Evolutionary conservation across 768 basidiomycete genomes (phyloP).

Genomic region (Mycena olivaceomarginata): DNA sequence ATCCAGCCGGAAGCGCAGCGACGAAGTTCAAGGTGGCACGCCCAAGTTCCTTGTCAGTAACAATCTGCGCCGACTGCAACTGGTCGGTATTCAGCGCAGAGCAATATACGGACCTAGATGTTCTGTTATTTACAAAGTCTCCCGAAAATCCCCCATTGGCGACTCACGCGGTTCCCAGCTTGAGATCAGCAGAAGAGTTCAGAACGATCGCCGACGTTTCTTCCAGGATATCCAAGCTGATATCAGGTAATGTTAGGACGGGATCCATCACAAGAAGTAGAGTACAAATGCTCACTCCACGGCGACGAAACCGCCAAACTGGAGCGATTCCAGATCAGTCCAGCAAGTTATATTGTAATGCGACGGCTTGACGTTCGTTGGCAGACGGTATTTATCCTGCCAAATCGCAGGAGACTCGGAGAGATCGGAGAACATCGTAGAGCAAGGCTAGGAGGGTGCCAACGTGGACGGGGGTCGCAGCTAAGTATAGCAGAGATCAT

Average conservation of each 20-base stretch:
- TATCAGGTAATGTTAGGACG: background rate
- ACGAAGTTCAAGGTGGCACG: constrained; percentile 78
- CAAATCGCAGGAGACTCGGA: background rate
- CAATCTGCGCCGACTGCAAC: constrained; percentile 61
- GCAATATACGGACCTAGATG: constrained; percentile 61
- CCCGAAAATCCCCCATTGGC: background rate
- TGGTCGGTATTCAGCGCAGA: constrained; percentile 71
- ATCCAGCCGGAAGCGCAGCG: constrained; percentile 74
- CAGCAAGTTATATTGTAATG: constrained; percentile 88
- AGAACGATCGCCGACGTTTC: constrained; percentile 79
- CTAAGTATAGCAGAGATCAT: background rate
- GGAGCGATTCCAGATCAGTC: constrained; percentile 86
- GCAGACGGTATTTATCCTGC: constrained; percentile 74
- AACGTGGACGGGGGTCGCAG: background rate
- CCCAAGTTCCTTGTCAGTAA: constrained; percentile 77
- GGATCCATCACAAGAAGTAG: background rate
- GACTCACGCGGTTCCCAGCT: constrained; percentile 67
- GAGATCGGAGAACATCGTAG: constrained; percentile 23
- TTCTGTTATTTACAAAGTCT: background rate
- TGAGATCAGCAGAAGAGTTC: constrained; percentile 75
- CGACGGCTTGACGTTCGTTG: constrained; percentile 77
- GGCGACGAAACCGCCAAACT: constrained; percentile 85
- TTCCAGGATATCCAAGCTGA: constrained; percentile 77
- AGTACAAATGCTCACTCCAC: constrained; percentile 70
- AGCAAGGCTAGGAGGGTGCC: background rate